Evolutionary conservation across 1,284 basidiomycete genomes (phyloP).

Genomic region (Leccinum griseonigrum): DNA sequence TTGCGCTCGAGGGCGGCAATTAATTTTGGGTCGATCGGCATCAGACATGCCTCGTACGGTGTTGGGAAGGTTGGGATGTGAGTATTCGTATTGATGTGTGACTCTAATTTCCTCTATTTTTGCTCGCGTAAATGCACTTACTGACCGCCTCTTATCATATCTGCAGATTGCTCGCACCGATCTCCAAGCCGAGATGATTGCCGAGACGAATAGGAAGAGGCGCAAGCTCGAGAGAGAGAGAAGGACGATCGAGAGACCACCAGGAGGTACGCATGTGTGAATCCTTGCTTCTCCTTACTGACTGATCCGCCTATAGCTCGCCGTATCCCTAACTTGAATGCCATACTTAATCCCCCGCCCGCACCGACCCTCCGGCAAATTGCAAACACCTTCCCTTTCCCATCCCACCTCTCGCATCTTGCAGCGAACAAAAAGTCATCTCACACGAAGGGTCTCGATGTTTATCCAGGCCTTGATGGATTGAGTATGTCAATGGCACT

Average conservation of each 20-base stretch:
- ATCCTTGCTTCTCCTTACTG: neutral
- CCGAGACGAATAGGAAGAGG: conserved; percentile 79
- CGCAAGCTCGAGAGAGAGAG: conserved; percentile 80
- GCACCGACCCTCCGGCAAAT: conserved; percentile 51
- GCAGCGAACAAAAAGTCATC: conserved; percentile 17
- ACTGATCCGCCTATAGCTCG: conserved; percentile 37
- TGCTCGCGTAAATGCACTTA: conserved; percentile 6
- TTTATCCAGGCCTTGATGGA: conserved; percentile 21
- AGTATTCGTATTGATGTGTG: conserved; percentile 26
- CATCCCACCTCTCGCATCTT: conserved; percentile 22
- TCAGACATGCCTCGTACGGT: conserved; percentile 48
- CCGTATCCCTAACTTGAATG: conserved; percentile 40
- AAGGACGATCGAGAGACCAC: conserved; percentile 69
- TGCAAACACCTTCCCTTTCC: conserved; percentile 39
- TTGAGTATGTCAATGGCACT: conserved; percentile 16
- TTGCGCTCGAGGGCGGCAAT: conserved; percentile 9
- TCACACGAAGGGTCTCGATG: conserved; percentile 17
- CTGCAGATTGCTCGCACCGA: conserved; percentile 62
- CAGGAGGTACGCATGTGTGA: conserved; percentile 48
- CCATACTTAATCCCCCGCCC: conserved; percentile 40
- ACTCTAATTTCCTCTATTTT: conserved; percentile 4
- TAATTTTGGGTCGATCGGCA: conserved; percentile 26
- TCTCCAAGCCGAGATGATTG: conserved; percentile 79
- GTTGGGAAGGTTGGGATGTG: conserved; percentile 81
- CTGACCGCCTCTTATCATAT: conserved; percentile 4